Evolutionary conservation across 208 protist species (phyloP).

Genomic region (Polymyxa betae): DNA sequence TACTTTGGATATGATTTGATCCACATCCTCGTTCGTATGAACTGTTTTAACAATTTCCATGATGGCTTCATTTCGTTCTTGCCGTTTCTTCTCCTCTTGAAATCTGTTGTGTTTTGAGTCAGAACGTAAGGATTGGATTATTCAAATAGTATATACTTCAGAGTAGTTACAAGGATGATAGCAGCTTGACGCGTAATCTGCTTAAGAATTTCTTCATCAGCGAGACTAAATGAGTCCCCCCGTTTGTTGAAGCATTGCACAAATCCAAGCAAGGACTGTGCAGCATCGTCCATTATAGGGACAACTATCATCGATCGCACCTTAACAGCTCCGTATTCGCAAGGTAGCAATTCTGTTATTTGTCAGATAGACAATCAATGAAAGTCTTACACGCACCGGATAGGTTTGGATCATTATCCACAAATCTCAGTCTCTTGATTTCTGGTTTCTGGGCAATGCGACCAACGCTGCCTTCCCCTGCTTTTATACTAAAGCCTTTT

Average conservation of each 20-base stretch:
- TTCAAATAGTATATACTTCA: slow-evolving; percentile 9
- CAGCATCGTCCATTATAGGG: not conserved
- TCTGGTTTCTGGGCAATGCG: not conserved
- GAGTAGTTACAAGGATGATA: not conserved
- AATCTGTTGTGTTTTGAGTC: not conserved
- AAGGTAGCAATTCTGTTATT: not conserved
- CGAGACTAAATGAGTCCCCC: not conserved
- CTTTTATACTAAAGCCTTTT: slow-evolving; percentile 22
- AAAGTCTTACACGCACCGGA: not conserved
- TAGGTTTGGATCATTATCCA: not conserved
- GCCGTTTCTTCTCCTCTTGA: slow-evolving; percentile 25
- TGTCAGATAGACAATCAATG: not conserved
- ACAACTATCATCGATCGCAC: slow-evolving; percentile 26
- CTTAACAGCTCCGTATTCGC: not conserved
- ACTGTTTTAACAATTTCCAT: slow-evolving; percentile 44
- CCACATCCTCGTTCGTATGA: slow-evolving; percentile 43
- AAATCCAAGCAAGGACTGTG: not conserved
- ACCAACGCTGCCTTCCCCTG: not conserved
- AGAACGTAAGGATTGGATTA: not conserved
- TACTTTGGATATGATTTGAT: slow-evolving; percentile 32
- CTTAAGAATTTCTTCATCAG: slow-evolving; percentile 15
- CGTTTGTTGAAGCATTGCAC: slow-evolving; percentile 45
- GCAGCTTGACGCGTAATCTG: slow-evolving; percentile 26
- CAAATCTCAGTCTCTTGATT: not conserved
- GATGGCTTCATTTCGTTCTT: not conserved